Evolutionary conservation across 2,329 filamentous ascomycete species (phyloP).

Genomic region (Zymoseptoria ardabiliae): DNA sequence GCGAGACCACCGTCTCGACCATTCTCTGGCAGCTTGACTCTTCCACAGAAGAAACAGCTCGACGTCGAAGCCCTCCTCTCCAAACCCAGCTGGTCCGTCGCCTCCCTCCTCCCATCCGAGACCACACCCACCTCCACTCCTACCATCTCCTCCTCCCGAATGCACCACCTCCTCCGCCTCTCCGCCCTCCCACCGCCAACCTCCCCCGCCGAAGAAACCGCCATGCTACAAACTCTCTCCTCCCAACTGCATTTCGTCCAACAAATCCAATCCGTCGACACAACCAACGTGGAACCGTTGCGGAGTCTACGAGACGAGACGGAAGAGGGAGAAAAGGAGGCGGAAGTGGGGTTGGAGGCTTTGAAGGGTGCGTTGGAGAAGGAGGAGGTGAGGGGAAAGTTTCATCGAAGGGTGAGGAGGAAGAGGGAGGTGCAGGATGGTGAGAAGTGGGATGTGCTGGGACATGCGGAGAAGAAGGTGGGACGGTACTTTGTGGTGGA

Average conservation of each 20-base stretch:
- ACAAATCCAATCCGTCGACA: slow-evolving; percentile 73
- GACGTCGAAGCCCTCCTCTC: slow-evolving; percentile 45
- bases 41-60: slow-evolving; percentile 2
- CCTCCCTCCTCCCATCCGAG: slow-evolving; percentile 56
- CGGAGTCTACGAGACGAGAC: slow-evolving; percentile 78
- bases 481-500: slow-evolving; percentile 75
- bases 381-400: slow-evolving; percentile 55
- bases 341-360: slow-evolving; percentile 52
- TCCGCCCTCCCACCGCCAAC: slow-evolving; percentile 75
- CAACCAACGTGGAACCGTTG: slow-evolving; percentile 63
- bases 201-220: slow-evolving; percentile 53
- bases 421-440: slow-evolving; percentile 22
- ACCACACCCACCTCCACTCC: slow-evolving; percentile 23
- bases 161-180: slow-evolving; percentile 79
- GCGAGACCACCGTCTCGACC: not conserved
- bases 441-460: slow-evolving; percentile 65
- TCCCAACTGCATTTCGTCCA: slow-evolving; percentile 88
- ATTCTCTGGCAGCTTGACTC: not conserved
- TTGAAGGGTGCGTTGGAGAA: slow-evolving; percentile 50
- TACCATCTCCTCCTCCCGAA: slow-evolving; percentile 56
- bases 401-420: slow-evolving; percentile 44
- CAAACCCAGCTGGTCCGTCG: slow-evolving; percentile 75
- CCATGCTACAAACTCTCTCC: slow-evolving; percentile 67
- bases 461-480: slow-evolving; percentile 56
- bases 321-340: slow-evolving; percentile 44